Conservation (phyloP, 805 yeast genomes). For the Nakazawaea ishiwadae region DNA sequence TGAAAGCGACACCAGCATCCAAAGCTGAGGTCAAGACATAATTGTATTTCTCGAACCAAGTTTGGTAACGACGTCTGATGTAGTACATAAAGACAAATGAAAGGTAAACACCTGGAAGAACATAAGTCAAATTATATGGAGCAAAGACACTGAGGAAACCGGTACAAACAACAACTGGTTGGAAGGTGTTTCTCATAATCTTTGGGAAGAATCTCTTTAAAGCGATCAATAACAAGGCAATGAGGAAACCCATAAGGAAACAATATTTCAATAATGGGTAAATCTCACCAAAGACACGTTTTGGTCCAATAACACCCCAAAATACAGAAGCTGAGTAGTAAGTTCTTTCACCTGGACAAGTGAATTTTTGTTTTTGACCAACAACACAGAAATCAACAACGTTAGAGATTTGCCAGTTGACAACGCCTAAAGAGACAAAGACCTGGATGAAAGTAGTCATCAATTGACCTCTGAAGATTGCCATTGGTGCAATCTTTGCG, state of each 20-base stretch:
- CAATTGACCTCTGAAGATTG: not conserved
- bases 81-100: not conserved
- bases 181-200: not conserved
- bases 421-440: not conserved
- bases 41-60: not conserved
- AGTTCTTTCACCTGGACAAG: not conserved
- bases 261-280: not conserved
- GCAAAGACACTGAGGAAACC: not conserved
- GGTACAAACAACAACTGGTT: not conserved
- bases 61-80: not conserved
- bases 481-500: not conserved
- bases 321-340: not conserved
- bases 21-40: not conserved
- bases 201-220: not conserved
- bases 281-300: not conserved
- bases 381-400: not conserved
- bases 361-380: not conserved
- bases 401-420: not conserved
- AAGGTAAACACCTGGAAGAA: not conserved
- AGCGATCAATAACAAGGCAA: not conserved
- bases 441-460: not conserved
- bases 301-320: not conserved
- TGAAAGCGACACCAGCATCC: not conserved
- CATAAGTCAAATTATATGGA: not conserved
- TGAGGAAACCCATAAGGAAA: not conserved